phyloP scores from a whole-genome alignment of 108 stramenopile genomes.

The Nannochloropsis oceanica region DNA sequence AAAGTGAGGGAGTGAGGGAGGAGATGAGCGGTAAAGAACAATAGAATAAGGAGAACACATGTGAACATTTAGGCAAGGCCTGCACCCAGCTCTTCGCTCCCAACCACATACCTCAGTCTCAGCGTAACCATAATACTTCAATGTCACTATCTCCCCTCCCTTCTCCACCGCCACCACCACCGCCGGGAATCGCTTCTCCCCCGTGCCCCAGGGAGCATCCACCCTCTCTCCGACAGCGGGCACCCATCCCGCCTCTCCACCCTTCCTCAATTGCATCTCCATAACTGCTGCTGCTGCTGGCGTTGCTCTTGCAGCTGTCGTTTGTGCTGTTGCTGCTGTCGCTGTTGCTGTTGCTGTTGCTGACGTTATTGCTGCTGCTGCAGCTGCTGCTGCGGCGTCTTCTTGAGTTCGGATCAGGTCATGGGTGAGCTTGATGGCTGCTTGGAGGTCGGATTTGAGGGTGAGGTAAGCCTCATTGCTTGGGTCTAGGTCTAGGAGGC shows the following conservation, averaged over 20 bases:
- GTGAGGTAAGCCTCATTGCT: not conserved
- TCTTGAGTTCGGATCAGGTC: not conserved
- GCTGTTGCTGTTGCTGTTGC: not conserved
- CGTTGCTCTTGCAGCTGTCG: not conserved
- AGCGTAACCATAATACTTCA: too few relatives aligned
- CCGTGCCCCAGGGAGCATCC: not conserved
- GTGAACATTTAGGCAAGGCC: too few relatives aligned
- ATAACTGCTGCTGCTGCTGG: not conserved
- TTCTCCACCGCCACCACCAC: too few relatives aligned
- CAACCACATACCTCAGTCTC: too few relatives aligned
- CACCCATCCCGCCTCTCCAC: not conserved
- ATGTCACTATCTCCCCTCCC: too few relatives aligned
- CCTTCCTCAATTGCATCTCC: not conserved
- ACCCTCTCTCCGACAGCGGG: not conserved
- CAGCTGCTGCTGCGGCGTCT: not conserved
- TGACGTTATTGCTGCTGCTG: not conserved
- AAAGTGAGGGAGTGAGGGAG: not conserved
- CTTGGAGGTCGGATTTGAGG: not conserved
- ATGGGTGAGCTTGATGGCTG: not conserved
- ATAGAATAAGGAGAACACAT: not conserved
- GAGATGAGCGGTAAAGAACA: not conserved
- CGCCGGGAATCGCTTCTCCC: too few relatives aligned
- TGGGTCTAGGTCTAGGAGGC: not conserved
- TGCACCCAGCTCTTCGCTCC: too few relatives aligned
- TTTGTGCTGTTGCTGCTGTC: not conserved